Conservation (phyloP, 495 filamentous ascomycete species). For the Aspergillus panamensis region DNA sequence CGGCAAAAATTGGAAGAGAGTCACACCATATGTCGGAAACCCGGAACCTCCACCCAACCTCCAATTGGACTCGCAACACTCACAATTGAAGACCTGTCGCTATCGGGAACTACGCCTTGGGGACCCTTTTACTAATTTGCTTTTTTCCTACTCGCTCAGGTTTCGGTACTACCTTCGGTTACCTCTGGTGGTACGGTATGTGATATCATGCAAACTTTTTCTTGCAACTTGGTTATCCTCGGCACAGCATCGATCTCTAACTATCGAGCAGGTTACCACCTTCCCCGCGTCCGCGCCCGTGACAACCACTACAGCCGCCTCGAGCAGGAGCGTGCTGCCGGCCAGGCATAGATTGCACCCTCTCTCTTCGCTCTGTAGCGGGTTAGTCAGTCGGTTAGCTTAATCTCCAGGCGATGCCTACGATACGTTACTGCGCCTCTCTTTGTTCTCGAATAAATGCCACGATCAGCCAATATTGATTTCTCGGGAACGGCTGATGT, state of each 20-base stretch:
- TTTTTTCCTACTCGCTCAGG: slow-evolving; percentile 35
- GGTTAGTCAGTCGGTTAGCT: slow-evolving; percentile 3
- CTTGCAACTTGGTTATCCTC: not conserved
- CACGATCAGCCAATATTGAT: too few species aligned
- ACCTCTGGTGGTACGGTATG: slow-evolving; percentile 80
- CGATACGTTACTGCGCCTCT: not conserved
- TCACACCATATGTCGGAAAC: not conserved
- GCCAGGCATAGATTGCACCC: slow-evolving; percentile 31
- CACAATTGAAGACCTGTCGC: not conserved
- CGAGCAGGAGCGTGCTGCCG: slow-evolving; percentile 61
- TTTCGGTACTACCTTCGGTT: slow-evolving; percentile 67
- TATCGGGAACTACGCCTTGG: not conserved
- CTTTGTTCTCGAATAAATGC: too few species aligned
- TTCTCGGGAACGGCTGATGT: too few species aligned
- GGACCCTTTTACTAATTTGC: slow-evolving; percentile 1
- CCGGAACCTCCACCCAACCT: not conserved
- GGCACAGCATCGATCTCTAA: not conserved
- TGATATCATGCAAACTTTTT: slow-evolving; percentile 23
- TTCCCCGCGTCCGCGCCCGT: slow-evolving; percentile 70
- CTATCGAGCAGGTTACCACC: slow-evolving; percentile 63
- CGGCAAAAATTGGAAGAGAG: not conserved
- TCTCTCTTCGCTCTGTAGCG: slow-evolving; percentile 12
- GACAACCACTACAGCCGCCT: slow-evolving; percentile 74
- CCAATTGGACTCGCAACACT: not conserved
- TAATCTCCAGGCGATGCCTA: not conserved